Conservation (phyloP, 1,284 basidiomycete genomes). For the Athelia psychrophila region DNA sequence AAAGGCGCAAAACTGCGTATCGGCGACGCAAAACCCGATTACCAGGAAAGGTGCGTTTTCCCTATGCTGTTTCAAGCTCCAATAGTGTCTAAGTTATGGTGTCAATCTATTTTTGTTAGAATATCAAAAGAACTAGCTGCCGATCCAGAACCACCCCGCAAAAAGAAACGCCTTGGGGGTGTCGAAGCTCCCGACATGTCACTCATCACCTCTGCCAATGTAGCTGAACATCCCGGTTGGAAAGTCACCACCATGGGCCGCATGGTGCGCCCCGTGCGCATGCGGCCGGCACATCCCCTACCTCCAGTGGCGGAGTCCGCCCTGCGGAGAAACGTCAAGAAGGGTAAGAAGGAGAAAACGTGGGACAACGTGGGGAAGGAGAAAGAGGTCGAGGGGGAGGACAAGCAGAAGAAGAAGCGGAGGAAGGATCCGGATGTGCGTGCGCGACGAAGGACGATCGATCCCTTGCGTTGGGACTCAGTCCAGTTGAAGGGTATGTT, state of each 20-base stretch:
- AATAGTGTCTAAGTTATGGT: conserved; percentile 1
- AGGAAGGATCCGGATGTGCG: conserved; percentile 41
- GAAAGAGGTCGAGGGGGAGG: conserved; percentile 18
- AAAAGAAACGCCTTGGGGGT: conserved; percentile 35
- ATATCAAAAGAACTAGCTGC: conserved; percentile 32
- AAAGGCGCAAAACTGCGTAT: conserved; percentile 80
- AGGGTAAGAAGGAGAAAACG: neutral
- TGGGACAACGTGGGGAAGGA: conserved; percentile 13
- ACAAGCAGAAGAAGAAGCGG: conserved; percentile 30
- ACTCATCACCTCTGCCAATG: conserved; percentile 55
- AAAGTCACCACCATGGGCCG: conserved; percentile 62
- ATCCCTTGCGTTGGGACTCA: conserved; percentile 66
- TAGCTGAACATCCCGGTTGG: conserved; percentile 54
- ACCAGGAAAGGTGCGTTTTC: conserved; percentile 47
- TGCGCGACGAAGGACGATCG: conserved; percentile 55
- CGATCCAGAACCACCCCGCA: conserved; percentile 29
- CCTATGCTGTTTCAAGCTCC: neutral
- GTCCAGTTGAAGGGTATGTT: conserved; percentile 63
- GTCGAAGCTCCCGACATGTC: conserved; percentile 58
- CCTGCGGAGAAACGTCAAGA: neutral
- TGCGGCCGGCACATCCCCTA: conserved; percentile 64
- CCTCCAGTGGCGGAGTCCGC: conserved; percentile 28
- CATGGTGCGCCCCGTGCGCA: conserved; percentile 60
- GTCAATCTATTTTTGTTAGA: conserved; percentile 20
- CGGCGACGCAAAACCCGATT: conserved; percentile 77